Percentiles rank a stretch among this genome's conserved stretches.
Evolutionary conservation across 208 protist species (phyloP).

Genomic region (Crithidia sp.): DNA sequence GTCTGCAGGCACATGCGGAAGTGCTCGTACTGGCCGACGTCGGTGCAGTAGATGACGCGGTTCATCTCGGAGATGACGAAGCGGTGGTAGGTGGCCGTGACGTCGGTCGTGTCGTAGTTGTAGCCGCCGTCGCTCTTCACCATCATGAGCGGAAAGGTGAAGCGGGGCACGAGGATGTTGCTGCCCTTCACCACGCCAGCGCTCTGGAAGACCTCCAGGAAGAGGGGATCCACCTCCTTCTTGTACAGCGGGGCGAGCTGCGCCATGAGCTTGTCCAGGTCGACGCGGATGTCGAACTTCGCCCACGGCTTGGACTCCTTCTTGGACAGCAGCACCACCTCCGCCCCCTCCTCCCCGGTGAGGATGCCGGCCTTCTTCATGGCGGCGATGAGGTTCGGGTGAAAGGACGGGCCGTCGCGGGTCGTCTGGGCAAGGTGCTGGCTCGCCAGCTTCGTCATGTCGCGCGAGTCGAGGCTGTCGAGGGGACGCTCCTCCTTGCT

Average conservation of each 20-base stretch:
- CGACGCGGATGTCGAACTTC: conserved; percentile 85
- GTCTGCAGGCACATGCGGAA: conserved; percentile 91
- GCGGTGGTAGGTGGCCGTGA: conserved; percentile 92
- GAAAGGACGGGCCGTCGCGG: conserved; percentile 60
- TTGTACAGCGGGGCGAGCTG: conserved; percentile 82
- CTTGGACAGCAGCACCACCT: conserved; percentile 83
- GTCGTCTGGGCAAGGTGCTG: conserved; percentile 70
- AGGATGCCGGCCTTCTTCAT: conserved; percentile 79
- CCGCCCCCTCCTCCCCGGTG: conserved; percentile 71
- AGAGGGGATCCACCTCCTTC: conserved; percentile 69
- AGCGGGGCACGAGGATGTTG: conserved; percentile 83
- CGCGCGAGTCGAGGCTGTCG: conserved; percentile 68
- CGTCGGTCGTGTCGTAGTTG: conserved; percentile 96
- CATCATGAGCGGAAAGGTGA: conserved; percentile 94
- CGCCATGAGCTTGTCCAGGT: conserved; percentile 84
- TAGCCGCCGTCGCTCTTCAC: conserved; percentile 96
- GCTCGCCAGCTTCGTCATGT: conserved; percentile 84
- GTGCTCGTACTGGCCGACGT: conserved; percentile 95
- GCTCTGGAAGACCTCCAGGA: conserved; percentile 78
- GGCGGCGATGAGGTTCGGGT: conserved; percentile 80
- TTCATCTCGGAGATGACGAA: conserved; percentile 88
- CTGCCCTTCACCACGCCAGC: conserved; percentile 72
- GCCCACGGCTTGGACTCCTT: conserved; percentile 88
- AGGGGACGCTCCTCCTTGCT: conserved; percentile 70
- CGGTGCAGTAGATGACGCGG: conserved; percentile 95